phyloP scores from a whole-genome alignment of 768 basidiomycete species.

The Lactarius sp. region DNA sequence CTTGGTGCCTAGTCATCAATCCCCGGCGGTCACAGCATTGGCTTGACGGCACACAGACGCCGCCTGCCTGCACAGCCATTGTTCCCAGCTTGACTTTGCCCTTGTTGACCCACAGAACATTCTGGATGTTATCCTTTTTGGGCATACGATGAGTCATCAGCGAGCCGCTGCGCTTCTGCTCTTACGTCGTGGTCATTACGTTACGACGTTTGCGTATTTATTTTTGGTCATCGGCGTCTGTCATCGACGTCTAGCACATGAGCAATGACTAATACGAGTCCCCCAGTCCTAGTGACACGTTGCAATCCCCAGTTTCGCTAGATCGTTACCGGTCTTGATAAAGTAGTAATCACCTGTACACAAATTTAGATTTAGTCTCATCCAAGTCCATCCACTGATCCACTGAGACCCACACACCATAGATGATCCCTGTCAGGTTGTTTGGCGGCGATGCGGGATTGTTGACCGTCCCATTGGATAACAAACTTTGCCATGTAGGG shows the following conservation, averaged over 20 bases:
- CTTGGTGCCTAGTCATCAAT: background rate
- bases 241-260: background rate
- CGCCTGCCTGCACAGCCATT: background rate
- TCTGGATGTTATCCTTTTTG: constrained; percentile 10
- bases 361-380: background rate
- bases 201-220: background rate
- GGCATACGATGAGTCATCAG: background rate
- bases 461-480: constrained; percentile 64
- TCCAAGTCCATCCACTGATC: background rate
- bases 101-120: constrained; percentile 12
- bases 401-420: constrained; percentile 35
- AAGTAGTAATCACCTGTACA: constrained; percentile 58
- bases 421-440: constrained; percentile 56
- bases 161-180: too few species aligned
- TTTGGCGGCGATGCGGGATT: constrained; percentile 44
- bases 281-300: constrained; percentile 30
- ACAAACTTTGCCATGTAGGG: constrained; percentile 56
- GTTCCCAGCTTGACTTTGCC: background rate
- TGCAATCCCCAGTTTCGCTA: constrained; percentile 43
- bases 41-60: background rate
- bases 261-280: background rate
- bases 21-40: background rate
- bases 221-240: background rate
- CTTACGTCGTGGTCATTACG: too few species aligned
- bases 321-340: constrained; percentile 50